phyloP scores from a whole-genome alignment of 345 rosid species.

The Crucihimalaya himalaica region DNA sequence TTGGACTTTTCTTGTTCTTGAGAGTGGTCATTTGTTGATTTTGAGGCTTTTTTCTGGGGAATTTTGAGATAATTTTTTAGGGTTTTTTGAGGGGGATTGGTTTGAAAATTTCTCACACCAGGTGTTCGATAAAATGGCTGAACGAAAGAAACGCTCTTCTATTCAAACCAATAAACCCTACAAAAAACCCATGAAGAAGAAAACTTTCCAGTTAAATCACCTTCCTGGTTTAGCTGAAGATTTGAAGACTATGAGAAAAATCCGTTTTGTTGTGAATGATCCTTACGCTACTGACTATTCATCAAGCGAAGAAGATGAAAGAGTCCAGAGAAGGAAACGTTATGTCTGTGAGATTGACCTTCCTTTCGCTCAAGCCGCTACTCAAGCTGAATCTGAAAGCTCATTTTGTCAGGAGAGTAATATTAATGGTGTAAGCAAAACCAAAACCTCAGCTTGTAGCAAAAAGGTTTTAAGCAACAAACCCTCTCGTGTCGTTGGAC shows the following conservation, averaged over 20 bases:
- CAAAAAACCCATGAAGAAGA: slow-evolving; percentile 36
- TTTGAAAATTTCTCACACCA: slow-evolving; percentile 29
- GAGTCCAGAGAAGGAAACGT: slow-evolving; percentile 45
- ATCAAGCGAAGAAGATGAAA: slow-evolving; percentile 85
- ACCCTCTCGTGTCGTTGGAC: slow-evolving; percentile 28
- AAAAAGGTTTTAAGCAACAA: slow-evolving; percentile 32
- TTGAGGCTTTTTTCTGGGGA: background rate
- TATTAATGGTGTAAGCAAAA: slow-evolving; percentile 49
- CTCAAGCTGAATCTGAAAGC: slow-evolving; percentile 49
- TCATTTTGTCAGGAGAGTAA: slow-evolving; percentile 57
- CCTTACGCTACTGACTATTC: slow-evolving; percentile 93
- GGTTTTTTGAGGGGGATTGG: slow-evolving; percentile 39
- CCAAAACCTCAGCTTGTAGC: slow-evolving; percentile 18
- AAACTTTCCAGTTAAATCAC: slow-evolving; percentile 22
- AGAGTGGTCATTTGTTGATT: slow-evolving; percentile 49
- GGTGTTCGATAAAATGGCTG: slow-evolving; percentile 46
- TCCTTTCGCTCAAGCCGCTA: slow-evolving; percentile 41
- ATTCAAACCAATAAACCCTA: slow-evolving; percentile 33
- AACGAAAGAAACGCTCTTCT: slow-evolving; percentile 40
- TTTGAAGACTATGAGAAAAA: slow-evolving; percentile 46
- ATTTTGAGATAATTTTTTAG: slow-evolving; percentile 11
- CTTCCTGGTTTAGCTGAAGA: slow-evolving; percentile 44
- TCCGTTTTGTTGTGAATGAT: slow-evolving; percentile 71
- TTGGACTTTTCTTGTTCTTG: slow-evolving; percentile 63
- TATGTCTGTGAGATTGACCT: slow-evolving; percentile 60